Evolutionary conservation across 805 yeast species (phyloP), one percentile per base, ranked within the genome.

Genomic region (Teunomyces pallodes): DNA sequence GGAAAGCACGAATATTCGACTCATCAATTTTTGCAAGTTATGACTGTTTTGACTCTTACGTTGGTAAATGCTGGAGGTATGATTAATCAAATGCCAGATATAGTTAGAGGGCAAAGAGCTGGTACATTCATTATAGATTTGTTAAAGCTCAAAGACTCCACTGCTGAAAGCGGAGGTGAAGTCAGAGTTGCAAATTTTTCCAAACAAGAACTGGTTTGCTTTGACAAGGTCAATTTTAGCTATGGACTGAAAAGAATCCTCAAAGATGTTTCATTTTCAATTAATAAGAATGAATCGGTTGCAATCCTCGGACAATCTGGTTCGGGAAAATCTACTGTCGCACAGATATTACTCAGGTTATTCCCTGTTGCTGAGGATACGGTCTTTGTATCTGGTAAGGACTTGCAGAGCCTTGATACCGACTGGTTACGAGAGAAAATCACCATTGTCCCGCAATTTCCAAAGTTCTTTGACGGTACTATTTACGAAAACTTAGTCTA

Each of bases 261-360:
- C 29, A 64, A 68, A 1, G 56, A 74, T 28, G 55, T 87, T 5
- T 62, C 65, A 8, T 66, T 86, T 29, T 38, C 49, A 0, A 61
- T 91, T 1, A 27, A 57, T 0, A 56, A 67, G 9, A 79, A 80
- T 14, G 80, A 81, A 47, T 70, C 79, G 0, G 70, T 86, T 16
- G 94, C 88, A 0, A 64, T 94, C 1, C 80, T 84, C 3, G 99
- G 99, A 0, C 82, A 79, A 31, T 88, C 97, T 1, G 99, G 99
- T 0, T 78, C 86, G 10, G 99, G 99, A 0, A 94, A 94, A 64
- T 86, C 97, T 0, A 90, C 98, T 0, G 52, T 92, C 1, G 66
- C 82, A 0, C 70, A 76, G 1, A 55, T 91, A 9, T 53, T 91
- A 0, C 64, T 83, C 1, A 70, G 85, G 43, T 64, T 91, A 1